Base-by-base conservation (phyloP, 305 asterid genomes). In the Fraxinus ornus region DNA sequence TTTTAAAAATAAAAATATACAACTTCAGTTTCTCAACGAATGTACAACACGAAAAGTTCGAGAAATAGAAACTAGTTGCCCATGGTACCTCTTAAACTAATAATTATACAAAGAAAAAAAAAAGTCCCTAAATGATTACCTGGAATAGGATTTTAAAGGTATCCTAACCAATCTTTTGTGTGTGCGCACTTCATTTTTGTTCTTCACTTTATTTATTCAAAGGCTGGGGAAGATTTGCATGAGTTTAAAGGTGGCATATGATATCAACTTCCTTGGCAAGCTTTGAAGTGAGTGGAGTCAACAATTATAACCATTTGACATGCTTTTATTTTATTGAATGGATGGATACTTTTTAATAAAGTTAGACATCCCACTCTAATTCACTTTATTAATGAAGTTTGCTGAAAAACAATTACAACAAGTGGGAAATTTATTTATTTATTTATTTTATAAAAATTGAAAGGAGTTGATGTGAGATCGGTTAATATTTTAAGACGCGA, bases 221-320 rank as follows among this genome's bases (percentile, higher is more conserved):
- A 52, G 64, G 24, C 24, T 52, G 68, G 28, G 64, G 12, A 10
- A 19, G 66, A 57, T 19, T n/a, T 57, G 68, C 68, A 57, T 57
- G 68, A 57, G 68, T 57, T 57, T 52, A 57, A 57, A 66, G 74
- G 30, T 24, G 74, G 36, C 74, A 66, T 66, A 66, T 66, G 35
- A 66, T 24, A 66, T 66, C 74, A 26, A 26, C 74, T 66, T 66
- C 35, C 7, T 66, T 26, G 19, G 36, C 13, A 66, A 26, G 36
- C n/a, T 22, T 24, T 66, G 7, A 66, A 52, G 24, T n/a, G 8
- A 66, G 74, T 66, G 74, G 74, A 66, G 36, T 66, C 36, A 21
- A 62, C 72, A 62, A 66, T 66, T 24, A 66, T 66, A 66, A 10
- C 74, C 74, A 26, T 66, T 66, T 66, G 74, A 66, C 74, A 66